A percentile compares a stretch with the other conserved stretches of the same genome.
phyloP scores from a whole-genome alignment of 768 basidiomycete genomes.

The Rhodotorula sphaerocarpa region DNA sequence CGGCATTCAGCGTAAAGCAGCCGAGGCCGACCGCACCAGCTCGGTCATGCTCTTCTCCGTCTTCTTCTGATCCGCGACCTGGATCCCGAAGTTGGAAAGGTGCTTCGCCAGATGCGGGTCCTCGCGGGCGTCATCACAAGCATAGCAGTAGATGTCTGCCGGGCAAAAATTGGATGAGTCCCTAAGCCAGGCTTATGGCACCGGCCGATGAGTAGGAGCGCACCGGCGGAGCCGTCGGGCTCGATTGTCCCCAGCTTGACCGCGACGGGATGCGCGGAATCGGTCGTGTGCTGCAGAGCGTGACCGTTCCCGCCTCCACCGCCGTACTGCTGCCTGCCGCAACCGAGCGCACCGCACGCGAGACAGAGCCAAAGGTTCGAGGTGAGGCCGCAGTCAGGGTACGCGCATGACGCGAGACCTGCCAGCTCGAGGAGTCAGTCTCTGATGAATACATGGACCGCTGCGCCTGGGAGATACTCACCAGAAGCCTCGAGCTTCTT shows the following conservation, averaged over 20 bases:
- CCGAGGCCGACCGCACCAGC: constrained; percentile 52
- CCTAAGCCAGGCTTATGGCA: too few species aligned
- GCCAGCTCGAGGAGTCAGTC: constrained; percentile 6
- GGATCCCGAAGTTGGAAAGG: constrained; percentile 75
- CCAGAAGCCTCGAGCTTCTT: constrained; percentile 52
- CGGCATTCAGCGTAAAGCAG: constrained; percentile 1
- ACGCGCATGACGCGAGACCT: constrained; percentile 72
- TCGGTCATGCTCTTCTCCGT: constrained; percentile 97
- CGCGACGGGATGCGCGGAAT: constrained; percentile 65
- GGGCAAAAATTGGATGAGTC: too few species aligned
- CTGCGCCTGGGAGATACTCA: too few species aligned
- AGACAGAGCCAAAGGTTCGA: constrained; percentile 94
- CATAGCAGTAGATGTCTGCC: constrained; percentile 85
- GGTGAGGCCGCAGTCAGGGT: constrained; percentile 62
- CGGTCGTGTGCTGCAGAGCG: constrained; percentile 66
- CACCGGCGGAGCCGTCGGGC: constrained; percentile 82
- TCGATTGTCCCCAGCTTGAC: constrained; percentile 96
- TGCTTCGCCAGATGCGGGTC: constrained; percentile 69
- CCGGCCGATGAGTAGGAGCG: constrained; percentile 34
- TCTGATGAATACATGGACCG: constrained; percentile 8
- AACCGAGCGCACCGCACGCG: constrained; percentile 79
- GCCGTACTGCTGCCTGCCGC: constrained; percentile 68
- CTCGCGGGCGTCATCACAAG: constrained; percentile 70
- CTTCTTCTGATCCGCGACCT: constrained; percentile 69
- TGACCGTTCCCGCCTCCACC: constrained; percentile 70